phyloP scores from a whole-genome alignment of 805 yeast species.

The Candida anglica region DNA sequence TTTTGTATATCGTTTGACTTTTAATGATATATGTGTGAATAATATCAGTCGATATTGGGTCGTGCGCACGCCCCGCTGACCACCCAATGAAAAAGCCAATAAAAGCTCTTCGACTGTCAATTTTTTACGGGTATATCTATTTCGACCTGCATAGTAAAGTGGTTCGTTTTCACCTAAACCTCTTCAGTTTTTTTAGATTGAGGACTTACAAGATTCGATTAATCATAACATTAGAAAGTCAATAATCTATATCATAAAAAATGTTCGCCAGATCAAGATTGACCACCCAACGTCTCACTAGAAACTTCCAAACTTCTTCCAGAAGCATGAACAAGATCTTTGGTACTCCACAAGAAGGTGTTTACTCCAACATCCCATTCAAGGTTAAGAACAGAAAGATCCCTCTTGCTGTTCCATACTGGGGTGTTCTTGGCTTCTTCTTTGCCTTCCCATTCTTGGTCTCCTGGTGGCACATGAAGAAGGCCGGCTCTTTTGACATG shows the following conservation, averaged over 20 bases:
- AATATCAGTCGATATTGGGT: slow-evolving; percentile 2
- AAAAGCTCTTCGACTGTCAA: too few relatives aligned
- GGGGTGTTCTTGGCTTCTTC: slow-evolving; percentile 61
- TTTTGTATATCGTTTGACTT: not conserved
- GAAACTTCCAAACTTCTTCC: slow-evolving; percentile 47
- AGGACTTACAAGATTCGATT: too few relatives aligned
- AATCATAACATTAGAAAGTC: too few relatives aligned
- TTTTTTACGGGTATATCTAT: too few relatives aligned
- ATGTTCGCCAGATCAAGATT: slow-evolving; percentile 23
- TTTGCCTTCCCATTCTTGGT: slow-evolving; percentile 69
- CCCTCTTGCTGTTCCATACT: slow-evolving; percentile 80
- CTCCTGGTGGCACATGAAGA: slow-evolving; percentile 77
- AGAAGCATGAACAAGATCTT: slow-evolving; percentile 28
- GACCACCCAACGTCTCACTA: slow-evolving; percentile 10
- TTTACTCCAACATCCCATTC: slow-evolving; percentile 91
- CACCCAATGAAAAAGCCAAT: slow-evolving; percentile 1
- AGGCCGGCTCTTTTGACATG: slow-evolving; percentile 57
- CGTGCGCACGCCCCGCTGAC: slow-evolving; percentile 2
- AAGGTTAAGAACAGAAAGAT: slow-evolving; percentile 89
- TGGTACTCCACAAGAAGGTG: slow-evolving; percentile 53
- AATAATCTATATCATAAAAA: too few relatives aligned
- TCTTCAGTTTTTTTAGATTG: too few relatives aligned
- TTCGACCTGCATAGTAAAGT: too few relatives aligned
- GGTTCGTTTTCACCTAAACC: too few relatives aligned
- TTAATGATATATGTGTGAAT: not conserved